Base-by-base conservation (phyloP, 2,329 filamentous ascomycete species). In the Cephalotrichum gorgonifer region DNA sequence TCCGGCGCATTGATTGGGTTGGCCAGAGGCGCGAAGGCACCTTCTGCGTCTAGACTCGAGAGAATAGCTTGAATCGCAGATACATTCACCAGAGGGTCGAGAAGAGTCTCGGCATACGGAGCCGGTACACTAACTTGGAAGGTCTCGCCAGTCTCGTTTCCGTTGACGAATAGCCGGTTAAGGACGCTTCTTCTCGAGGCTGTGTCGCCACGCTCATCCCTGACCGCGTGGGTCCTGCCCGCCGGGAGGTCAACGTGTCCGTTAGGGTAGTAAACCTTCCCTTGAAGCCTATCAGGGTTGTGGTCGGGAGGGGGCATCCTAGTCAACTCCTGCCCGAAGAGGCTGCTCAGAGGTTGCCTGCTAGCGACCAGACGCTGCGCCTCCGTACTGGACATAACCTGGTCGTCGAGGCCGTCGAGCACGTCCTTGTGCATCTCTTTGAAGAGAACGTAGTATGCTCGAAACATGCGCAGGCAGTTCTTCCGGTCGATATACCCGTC, bases 381-480 rank as follows among this genome's bases (percentile, higher is more conserved):
- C 55, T 89, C 83, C 20, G 80, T 81, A 52, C 85, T 86, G 33
- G 86, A 78, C 63, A 87, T 79, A 48, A 85, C 77, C 59, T 90
- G 85, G 53, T 90, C 86, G 57, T 90, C 85, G 53, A 89, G 74
- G 2, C 81, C 82, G 50, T 86, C 82, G 6, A 91, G 73, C 52
- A 90, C 86, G 55, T 97, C 91, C 52, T 81, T 80, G 52, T 93
- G 89, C 65, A 95, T 83, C 61, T 95, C 86, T 60, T 90, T 88
- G 61, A 89, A 93, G 8, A 96, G 78, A 2, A 87, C 83, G 64
- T 95, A 97, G 63, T 94, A 95, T 0, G 91, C 91, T 41, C 88
- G 78, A 64, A 97, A 95, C 67, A 98, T 85, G 50, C 90, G 82
- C 28, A 97, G 67, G 57, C 96, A 94, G 62, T 98, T 91, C 56